These are phyloP conservation scores for Pelargonium fulgidum DNA, from an alignment of 441 rosid genomes.

Conservation along the genomic window DNA sequence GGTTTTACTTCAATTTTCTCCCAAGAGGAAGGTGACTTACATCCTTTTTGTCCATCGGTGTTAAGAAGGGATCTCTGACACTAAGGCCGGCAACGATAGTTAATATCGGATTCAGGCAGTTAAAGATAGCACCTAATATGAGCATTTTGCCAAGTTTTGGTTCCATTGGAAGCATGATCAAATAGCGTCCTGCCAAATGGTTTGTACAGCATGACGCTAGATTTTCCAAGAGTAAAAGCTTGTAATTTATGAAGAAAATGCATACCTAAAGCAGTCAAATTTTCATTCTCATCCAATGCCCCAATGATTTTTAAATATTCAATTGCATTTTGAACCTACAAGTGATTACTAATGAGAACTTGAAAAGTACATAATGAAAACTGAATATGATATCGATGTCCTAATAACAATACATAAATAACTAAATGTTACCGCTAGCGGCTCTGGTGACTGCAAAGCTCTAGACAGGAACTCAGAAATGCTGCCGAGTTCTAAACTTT, in stretches of 20 bases:
- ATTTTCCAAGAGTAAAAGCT: slow-evolving; percentile 1
- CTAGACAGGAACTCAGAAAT: slow-evolving; percentile 89
- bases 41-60: slow-evolving; percentile 95
- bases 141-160: slow-evolving; percentile 99
- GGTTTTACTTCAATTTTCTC: not conserved
- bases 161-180: slow-evolving; percentile 92
- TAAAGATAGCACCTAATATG: slow-evolving; percentile 87
- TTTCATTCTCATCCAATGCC: slow-evolving; percentile 82
- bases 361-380: not conserved
- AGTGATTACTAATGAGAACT: not conserved
- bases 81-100: slow-evolving; percentile 94
- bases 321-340: slow-evolving; percentile 87
- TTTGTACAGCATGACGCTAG: not conserved
- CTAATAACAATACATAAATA: not conserved
- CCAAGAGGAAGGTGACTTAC: slow-evolving; percentile 38
- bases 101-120: slow-evolving; percentile 85
- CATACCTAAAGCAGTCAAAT: slow-evolving; percentile 90
- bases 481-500: slow-evolving; percentile 81
- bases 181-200: slow-evolving; percentile 53
- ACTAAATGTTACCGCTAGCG: slow-evolving; percentile 66
- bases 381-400: not conserved
- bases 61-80: slow-evolving; percentile 95
- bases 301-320: slow-evolving; percentile 86
- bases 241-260: slow-evolving; percentile 17
- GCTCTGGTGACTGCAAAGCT: slow-evolving; percentile 88